Evolutionary conservation across 2,329 filamentous ascomycete species (phyloP).

Genomic region (Cadophora sp.): DNA sequence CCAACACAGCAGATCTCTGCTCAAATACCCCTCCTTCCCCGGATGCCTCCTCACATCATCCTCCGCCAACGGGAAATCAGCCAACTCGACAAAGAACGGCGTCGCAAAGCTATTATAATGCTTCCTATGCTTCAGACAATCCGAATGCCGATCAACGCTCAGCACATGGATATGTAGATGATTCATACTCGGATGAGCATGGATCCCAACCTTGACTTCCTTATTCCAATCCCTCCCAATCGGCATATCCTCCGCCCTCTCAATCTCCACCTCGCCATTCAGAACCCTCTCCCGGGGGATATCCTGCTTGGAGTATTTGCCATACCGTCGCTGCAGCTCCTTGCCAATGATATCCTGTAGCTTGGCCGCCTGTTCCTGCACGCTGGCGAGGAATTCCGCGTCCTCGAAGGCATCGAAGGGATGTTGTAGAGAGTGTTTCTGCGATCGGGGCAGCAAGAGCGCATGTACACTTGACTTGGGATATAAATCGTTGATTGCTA

Average conservation of each 20-base stretch:
- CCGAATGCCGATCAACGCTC: conserved; percentile 78
- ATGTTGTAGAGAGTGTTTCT: conserved; percentile 65
- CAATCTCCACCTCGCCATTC: conserved; percentile 61
- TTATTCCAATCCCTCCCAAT: conserved; percentile 77
- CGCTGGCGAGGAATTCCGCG: conserved; percentile 67
- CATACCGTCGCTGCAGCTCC: conserved; percentile 76
- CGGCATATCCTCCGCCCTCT: conserved; percentile 60
- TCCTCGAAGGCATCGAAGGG: conserved; percentile 82
- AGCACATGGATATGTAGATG: conserved; percentile 92
- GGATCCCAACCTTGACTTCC: conserved; percentile 80
- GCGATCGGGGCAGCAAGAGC: conserved; percentile 82
- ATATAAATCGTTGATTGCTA: conserved; percentile 81
- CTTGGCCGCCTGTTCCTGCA: conserved; percentile 65
- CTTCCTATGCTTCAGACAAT: conserved; percentile 76
- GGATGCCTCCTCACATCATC: conserved; percentile 70
- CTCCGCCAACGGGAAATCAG: conserved; percentile 76
- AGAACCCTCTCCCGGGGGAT: conserved; percentile 68
- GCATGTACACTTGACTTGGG: conserved; percentile 87
- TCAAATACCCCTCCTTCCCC: conserved; percentile 63
- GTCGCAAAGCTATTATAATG: conserved; percentile 95
- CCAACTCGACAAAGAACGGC: conserved; percentile 79
- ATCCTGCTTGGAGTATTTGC: conserved; percentile 68
- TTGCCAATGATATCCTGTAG: conserved; percentile 72
- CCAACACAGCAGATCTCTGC: conserved; percentile 80
- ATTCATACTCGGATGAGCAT: conserved; percentile 89